These are phyloP conservation scores for Udeniomyces megalosporus DNA, from an alignment of 768 basidiomycete genomes.

Conservation along the genomic window DNA sequence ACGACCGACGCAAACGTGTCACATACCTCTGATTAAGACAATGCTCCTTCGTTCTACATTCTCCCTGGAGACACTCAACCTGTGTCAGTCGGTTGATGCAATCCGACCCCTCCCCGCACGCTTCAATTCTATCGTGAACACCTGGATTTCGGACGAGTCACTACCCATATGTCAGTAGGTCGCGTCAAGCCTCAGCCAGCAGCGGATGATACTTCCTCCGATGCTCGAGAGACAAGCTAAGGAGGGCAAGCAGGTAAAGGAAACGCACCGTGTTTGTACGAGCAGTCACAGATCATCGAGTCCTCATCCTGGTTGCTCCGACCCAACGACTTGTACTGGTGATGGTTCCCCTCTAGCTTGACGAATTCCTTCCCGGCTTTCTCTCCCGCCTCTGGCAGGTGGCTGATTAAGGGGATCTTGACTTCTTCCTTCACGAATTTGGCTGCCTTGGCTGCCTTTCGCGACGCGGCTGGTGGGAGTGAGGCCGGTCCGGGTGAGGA, in stretches of 20 bases:
- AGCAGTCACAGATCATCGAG: constrained; percentile 90
- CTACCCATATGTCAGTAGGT: too few relatives aligned
- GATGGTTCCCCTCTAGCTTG: constrained; percentile 60
- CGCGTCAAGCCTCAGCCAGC: too few relatives aligned
- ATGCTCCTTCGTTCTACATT: constrained; percentile 63
- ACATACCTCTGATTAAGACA: constrained; percentile 88
- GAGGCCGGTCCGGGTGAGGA: neutral
- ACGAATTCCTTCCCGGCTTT: constrained; percentile 43
- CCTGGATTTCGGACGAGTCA: too few relatives aligned
- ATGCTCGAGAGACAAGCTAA: neutral
- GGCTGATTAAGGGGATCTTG: constrained; percentile 42
- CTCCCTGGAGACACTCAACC: constrained; percentile 81
- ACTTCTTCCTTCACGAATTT: constrained; percentile 2
- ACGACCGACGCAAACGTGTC: neutral
- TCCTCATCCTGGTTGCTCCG: constrained; percentile 73
- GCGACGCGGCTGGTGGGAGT: neutral
- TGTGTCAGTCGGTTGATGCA: constrained; percentile 96
- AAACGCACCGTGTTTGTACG: constrained; percentile 60
- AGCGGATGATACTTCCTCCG: too few relatives aligned
- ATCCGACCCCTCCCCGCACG: constrained; percentile 75
- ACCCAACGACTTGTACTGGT: constrained; percentile 77
- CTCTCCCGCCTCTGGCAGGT: constrained; percentile 61
- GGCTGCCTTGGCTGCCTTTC: neutral
- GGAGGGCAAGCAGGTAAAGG: neutral
- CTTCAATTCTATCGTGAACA: constrained; percentile 42